Conservation (phyloP, 495 filamentous ascomycete genomes). For the Cudoniella acicularis region DNA sequence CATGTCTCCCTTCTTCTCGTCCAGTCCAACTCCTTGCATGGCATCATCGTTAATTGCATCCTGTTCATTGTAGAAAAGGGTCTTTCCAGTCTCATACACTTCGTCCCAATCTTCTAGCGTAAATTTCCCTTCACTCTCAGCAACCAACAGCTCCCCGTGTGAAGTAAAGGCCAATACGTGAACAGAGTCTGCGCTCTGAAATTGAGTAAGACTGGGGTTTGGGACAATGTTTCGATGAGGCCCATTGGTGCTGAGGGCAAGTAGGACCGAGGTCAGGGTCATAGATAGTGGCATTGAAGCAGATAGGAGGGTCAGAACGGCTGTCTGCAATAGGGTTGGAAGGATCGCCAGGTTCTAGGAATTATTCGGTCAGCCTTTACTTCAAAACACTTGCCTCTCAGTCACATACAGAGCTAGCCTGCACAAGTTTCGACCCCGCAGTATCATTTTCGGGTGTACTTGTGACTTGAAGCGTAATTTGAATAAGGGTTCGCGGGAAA, state of each 20-base stretch:
- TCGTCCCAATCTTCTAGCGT: conserved; percentile 72
- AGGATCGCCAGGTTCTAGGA: conserved; percentile 68
- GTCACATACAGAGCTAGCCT: conserved; percentile 44
- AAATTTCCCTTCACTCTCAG: conserved; percentile 80
- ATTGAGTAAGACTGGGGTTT: conserved; percentile 52
- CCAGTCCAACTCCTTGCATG: conserved; percentile 31
- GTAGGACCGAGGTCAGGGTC: conserved; percentile 59
- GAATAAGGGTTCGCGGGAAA: conserved; percentile 65
- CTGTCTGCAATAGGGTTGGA: conserved; percentile 70
- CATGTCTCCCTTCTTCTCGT: conserved; percentile 42
- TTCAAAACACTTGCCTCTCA: neutral
- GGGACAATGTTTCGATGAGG: conserved; percentile 36
- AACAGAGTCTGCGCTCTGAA: conserved; percentile 58
- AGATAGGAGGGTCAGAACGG: conserved; percentile 69
- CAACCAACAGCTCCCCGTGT: conserved; percentile 67
- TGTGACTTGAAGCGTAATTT: conserved; percentile 63
- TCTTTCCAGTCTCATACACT: conserved; percentile 59
- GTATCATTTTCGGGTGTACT: conserved; percentile 52
- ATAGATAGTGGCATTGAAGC: conserved; percentile 71
- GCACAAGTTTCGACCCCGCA: conserved; percentile 45
- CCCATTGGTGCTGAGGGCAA: conserved; percentile 54
- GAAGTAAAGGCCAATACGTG: conserved; percentile 78
- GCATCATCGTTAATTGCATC: conserved; percentile 38
- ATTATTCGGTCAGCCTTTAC: conserved; percentile 11
- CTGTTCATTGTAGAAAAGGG: conserved; percentile 54